Percentiles rank a stretch among this genome's conserved stretches.
phyloP scores from a whole-genome alignment of 768 basidiomycete genomes.

The Paxillus rubicundulus region DNA sequence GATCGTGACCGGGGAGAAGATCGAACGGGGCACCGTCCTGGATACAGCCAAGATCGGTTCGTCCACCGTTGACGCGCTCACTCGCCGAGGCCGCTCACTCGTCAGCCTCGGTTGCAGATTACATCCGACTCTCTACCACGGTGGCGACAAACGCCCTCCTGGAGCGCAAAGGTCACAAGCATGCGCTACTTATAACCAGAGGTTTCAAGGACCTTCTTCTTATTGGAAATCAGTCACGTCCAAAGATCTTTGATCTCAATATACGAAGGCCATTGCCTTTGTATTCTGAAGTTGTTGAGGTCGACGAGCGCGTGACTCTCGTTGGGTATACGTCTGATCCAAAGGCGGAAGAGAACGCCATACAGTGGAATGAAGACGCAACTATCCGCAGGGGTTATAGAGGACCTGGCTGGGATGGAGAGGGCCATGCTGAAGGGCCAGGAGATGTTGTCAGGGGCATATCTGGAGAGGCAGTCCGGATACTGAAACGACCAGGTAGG shows the following conservation, averaged over 20 bases:
- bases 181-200: conserved; percentile 86
- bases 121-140: conserved; percentile 89
- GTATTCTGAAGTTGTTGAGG: conserved; percentile 62
- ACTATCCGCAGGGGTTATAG: conserved; percentile 64
- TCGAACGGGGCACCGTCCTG: conserved; percentile 64
- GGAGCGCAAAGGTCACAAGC: conserved; percentile 90
- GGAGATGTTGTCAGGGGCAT: conserved; percentile 79
- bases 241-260: conserved; percentile 92
- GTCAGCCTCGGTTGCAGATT: conserved; percentile 49
- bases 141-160: conserved; percentile 95
- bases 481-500: conserved; percentile 67
- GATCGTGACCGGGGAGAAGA: conserved; percentile 62
- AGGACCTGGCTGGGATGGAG: conserved; percentile 75
- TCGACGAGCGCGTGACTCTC: conserved; percentile 91
- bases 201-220: conserved; percentile 90
- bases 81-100: neutral
- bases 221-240: conserved; percentile 94
- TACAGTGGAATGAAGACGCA: conserved; percentile 75
- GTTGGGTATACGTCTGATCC: conserved; percentile 94
- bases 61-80: neutral
- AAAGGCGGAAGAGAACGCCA: conserved; percentile 66
- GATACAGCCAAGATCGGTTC: conserved; percentile 80
- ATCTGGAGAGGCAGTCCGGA: conserved; percentile 86
- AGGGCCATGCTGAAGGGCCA: conserved; percentile 69
- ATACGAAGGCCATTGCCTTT: conserved; percentile 76